Conservation (phyloP, 768 basidiomycete genomes). For the Mrakia blollopis region DNA sequence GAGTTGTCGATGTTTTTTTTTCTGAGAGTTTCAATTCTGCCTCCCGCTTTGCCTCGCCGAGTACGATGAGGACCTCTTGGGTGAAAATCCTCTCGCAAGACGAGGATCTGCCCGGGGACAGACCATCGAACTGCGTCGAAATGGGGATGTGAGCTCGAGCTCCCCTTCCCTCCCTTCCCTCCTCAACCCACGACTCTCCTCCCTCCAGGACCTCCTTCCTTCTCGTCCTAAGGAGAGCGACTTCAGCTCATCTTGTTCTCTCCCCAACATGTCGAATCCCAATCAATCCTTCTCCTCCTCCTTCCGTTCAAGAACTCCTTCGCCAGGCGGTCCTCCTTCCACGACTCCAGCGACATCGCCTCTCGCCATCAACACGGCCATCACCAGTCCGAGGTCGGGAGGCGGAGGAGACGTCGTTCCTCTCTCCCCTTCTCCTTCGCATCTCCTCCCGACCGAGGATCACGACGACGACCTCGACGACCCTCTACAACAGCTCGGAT, state of each 20-base stretch:
- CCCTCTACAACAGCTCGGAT: neutral
- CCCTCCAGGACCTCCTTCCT: neutral
- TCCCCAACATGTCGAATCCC: neutral
- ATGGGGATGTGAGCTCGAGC: neutral
- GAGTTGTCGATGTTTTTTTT: too few relatives aligned
- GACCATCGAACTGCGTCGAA: neutral
- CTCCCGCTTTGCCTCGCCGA: too few relatives aligned
- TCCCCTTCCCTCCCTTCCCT: neutral
- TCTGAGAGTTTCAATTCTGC: too few relatives aligned
- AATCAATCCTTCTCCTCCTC: neutral
- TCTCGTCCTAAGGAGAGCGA: neutral
- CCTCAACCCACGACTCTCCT: neutral
- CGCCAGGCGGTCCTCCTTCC: neutral
- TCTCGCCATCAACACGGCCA: neutral
- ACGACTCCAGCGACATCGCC: neutral
- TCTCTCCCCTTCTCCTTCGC: neutral
- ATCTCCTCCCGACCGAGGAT: neutral
- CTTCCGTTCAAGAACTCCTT: neutral
- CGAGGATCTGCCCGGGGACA: too few relatives aligned
- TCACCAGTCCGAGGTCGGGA: neutral
- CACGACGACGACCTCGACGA: constrained; percentile 3
- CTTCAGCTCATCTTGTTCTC: neutral
- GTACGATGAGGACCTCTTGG: too few relatives aligned
- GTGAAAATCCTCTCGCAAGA: too few relatives aligned
- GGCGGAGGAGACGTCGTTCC: neutral